Conservation (phyloP, 441 rosid genomes). For the Adansonia rubrostipa region DNA sequence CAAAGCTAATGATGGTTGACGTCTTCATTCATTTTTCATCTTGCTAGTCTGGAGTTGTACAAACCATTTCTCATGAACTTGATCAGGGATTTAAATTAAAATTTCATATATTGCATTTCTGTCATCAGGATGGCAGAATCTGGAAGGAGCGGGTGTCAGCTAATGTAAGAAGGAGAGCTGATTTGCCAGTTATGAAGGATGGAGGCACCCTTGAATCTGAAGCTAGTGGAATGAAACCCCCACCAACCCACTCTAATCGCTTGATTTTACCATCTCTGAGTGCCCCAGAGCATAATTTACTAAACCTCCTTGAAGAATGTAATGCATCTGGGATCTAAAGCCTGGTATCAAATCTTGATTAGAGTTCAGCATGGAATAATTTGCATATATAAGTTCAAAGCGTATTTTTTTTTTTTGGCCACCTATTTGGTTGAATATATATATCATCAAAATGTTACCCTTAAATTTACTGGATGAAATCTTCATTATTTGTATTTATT, state of each 20-base stretch:
- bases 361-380: constrained; percentile 13
- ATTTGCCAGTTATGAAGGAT: constrained; percentile 66
- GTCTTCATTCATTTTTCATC: not conserved
- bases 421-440: not conserved
- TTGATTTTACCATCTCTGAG: constrained; percentile 79
- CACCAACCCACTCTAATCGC: constrained; percentile 47
- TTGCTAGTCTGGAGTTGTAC: constrained; percentile 9
- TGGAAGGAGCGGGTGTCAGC: constrained; percentile 90
- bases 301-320: constrained; percentile 82
- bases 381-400: constrained; percentile 19
- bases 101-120: constrained; percentile 19
- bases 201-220: constrained; percentile 30
- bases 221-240: constrained; percentile 41
- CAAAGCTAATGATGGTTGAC: constrained; percentile 10
- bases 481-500: not conserved
- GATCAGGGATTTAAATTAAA: not conserved
- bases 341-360: constrained; percentile 23
- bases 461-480: not conserved
- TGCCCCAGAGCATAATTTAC: constrained; percentile 85
- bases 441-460: not conserved
- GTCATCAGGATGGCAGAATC: constrained; percentile 78
- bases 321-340: constrained; percentile 62
- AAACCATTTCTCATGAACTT: constrained; percentile 12
- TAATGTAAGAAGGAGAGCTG: constrained; percentile 54
- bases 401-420: not conserved